Base-by-base conservation (phyloP, 164 flowering plant genomes). In the Magnolia changhungtana region DNA sequence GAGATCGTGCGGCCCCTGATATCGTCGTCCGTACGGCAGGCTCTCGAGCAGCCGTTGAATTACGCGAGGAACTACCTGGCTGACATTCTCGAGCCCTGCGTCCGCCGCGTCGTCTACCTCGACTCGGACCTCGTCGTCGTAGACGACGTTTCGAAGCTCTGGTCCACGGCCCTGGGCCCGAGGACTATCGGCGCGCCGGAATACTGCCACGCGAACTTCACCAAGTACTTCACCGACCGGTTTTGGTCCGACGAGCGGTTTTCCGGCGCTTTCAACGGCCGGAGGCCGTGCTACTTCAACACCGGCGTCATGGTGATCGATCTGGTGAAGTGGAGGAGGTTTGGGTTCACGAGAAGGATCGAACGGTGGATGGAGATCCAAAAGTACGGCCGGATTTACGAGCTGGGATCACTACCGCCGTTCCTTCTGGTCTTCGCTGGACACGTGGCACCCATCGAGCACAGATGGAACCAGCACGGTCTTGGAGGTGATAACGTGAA, bases 271-370 rank as follows among this genome's bases (percentile, higher is more conserved):
- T 84, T 84, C 55, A 16, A 69, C 9, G 81, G 81, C 20, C 49
- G 86, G 78, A 73, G 24, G 4, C 97, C 99, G 3, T 96, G 99
- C 72, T 96, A 96, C 80, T 96, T 96, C 87, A 96, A 96, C 86
- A 91, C 99, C 0, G 99, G 99, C 0, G 99, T 96, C 70, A 92
- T 96, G 98, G 98, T 96, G 65, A 92, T 96, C 31, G 99, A 96
- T 83, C 85, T 96, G 83, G 86, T 50, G 61, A 85, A 75, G 71
- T 96, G 98, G 99, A 86, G 99, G 84, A 83, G 88, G 77, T 75
- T 71, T n/a, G 93, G 96, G 66, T 91, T 84, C 87, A 91, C 97
- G 71, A 87, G 75, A 77, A 81, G 83, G 89, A 94, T 96, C 55
- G 99, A 96, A 76, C 78, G 84, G 76, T 96, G 99, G 99, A 96